Percentiles rank a stretch among this genome's conserved stretches.
Conservation (phyloP, 2,329 filamentous ascomycete species). For the Trichoderma sp. region DNA sequence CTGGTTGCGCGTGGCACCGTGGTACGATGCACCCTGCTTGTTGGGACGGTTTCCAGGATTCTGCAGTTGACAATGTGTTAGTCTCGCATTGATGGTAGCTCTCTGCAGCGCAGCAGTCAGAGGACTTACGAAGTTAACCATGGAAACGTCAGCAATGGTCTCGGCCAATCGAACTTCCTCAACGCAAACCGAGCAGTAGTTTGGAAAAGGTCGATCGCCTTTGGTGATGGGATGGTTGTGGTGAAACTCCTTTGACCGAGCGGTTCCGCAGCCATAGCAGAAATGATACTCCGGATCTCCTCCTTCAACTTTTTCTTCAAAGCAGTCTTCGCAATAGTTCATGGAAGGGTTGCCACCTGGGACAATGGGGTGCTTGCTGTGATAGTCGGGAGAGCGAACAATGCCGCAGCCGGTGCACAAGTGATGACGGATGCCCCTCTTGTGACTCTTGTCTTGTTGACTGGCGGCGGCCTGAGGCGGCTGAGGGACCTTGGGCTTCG, state of each 20-base stretch:
- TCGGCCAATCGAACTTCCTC: conserved; percentile 34
- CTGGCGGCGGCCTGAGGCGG: neutral
- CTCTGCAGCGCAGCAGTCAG: neutral
- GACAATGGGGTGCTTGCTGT: conserved; percentile 40
- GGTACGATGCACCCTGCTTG: neutral
- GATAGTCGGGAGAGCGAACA: conserved; percentile 42
- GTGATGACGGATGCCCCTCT: conserved; percentile 35
- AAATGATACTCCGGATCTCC: conserved; percentile 42
- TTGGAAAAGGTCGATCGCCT: conserved; percentile 37
- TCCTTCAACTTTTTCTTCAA: conserved; percentile 34
- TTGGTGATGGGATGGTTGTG: conserved; percentile 31
- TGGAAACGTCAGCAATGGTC: conserved; percentile 35
- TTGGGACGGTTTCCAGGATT: neutral
- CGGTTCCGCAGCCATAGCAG: conserved; percentile 43
- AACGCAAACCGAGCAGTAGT: conserved; percentile 41
- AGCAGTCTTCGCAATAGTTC: conserved; percentile 44
- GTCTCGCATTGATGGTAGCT: neutral
- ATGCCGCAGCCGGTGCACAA: conserved; percentile 44
- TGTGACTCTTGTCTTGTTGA: conserved; percentile 32
- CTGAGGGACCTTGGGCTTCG: neutral
- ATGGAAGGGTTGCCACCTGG: conserved; percentile 33
- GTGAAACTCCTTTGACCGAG: conserved; percentile 36
- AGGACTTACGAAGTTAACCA: conserved; percentile 35
- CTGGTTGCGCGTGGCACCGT: no score
- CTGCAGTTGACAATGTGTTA: neutral